These are phyloP conservation scores for Coemansia biformis DNA, from an alignment of 192 early-diverging fungal species.

Conservation along the genomic window DNA sequence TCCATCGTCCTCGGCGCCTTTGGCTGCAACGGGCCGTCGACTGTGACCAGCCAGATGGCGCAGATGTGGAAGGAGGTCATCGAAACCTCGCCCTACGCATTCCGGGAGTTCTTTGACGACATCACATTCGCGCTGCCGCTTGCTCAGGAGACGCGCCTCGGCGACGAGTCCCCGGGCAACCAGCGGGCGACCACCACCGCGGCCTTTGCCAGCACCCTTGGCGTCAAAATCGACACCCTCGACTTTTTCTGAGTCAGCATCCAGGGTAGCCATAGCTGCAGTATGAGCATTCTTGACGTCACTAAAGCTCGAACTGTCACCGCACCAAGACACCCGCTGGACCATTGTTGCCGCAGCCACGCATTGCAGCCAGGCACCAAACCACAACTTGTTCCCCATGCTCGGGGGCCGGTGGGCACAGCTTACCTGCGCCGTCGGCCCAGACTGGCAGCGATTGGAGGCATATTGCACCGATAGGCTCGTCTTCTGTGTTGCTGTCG, in stretches of 20 bases:
- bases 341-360: too few relatives aligned
- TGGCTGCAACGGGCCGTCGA: conserved; percentile 39
- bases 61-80: conserved; percentile 51
- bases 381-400: too few relatives aligned
- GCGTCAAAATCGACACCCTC: conserved; percentile 37
- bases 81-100: conserved; percentile 43
- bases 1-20: conserved; percentile 46
- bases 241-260: conserved; percentile 47
- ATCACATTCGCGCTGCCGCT: conserved; percentile 41
- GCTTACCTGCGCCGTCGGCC: too few relatives aligned
- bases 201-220: conserved; percentile 40
- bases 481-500: too few relatives aligned
- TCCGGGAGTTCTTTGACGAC: conserved; percentile 51
- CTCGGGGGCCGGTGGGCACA: too few relatives aligned
- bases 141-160: conserved; percentile 9
- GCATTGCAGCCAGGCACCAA: too few relatives aligned
- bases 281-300: too few relatives aligned
- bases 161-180: conserved; percentile 28
- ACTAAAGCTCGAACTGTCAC: too few relatives aligned
- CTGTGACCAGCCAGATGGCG: conserved; percentile 32
- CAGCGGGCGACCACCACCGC: conserved; percentile 23
- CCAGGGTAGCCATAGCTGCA: too few relatives aligned
- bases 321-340: too few relatives aligned
- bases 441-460: too few relatives aligned
- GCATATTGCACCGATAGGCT: too few relatives aligned